A percentile compares a stretch with the other conserved stretches of the same genome.
Evolutionary conservation across 164 flowering plant species (phyloP).

Genomic region (Stephania cephalantha): DNA sequence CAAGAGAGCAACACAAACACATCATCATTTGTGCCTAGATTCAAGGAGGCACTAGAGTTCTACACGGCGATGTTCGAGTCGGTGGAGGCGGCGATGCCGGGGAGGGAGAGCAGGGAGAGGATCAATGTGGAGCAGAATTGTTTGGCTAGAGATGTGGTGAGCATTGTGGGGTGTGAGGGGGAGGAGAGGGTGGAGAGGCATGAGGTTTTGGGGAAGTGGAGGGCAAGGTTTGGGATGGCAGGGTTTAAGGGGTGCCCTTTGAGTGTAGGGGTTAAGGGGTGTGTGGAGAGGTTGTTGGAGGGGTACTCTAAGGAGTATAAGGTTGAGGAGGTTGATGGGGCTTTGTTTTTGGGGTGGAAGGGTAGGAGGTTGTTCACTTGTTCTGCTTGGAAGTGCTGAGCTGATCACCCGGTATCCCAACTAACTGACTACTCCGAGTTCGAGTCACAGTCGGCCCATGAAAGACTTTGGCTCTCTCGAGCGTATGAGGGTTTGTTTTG

Average conservation of each 20-base stretch:
- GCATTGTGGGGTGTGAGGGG: constrained; percentile 77
- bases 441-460: too few species aligned
- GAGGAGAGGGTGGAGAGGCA: constrained; percentile 73
- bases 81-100: constrained; percentile 41
- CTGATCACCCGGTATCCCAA: too few species aligned
- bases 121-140: constrained; percentile 81
- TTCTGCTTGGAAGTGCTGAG: constrained; percentile 58
- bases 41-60: constrained; percentile 50
- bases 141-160: constrained; percentile 69
- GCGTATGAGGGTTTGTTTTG: too few species aligned
- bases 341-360: constrained; percentile 72
- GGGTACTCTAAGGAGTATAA: constrained; percentile 43
- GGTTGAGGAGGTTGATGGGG: constrained; percentile 61
- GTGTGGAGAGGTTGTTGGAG: constrained; percentile 45
- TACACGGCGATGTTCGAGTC: constrained; percentile 72
- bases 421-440: too few species aligned
- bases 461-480: too few species aligned
- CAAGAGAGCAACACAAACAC: constrained; percentile 73
- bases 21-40: constrained; percentile 61
- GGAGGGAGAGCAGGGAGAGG: constrained; percentile 64
- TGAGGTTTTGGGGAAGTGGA: constrained; percentile 68
- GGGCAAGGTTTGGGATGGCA: constrained; percentile 56
- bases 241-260: constrained; percentile 65
- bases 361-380: constrained; percentile 44
- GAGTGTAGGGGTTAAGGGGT: constrained; percentile 49